These are phyloP conservation scores for Phytophthora foliorum DNA, from an alignment of 352 stramenopile genomes.

Conservation along the genomic window DNA sequence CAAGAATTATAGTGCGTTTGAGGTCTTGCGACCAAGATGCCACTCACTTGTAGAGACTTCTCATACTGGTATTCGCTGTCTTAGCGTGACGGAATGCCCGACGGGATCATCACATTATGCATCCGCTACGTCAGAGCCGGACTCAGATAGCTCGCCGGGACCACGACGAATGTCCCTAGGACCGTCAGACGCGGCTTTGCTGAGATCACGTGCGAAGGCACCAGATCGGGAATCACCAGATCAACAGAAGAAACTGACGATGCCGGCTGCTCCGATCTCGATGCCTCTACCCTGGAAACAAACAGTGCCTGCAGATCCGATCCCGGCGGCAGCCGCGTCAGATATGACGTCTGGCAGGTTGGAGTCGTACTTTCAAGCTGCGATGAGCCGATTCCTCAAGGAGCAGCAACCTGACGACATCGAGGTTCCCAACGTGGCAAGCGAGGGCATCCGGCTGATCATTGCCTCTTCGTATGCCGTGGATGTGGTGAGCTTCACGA, in stretches of 20 bases:
- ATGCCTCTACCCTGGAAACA: background rate
- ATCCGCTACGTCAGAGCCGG: background rate
- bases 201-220: background rate
- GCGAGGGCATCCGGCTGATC: slow-evolving; percentile 15
- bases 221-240: background rate
- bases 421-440: no score
- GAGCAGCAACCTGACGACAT: background rate
- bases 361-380: slow-evolving; percentile 4
- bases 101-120: background rate
- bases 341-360: background rate
- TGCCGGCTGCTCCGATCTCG: no score
- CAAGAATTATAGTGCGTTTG: no score
- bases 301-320: background rate
- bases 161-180: background rate
- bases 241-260: background rate
- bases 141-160: background rate
- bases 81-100: background rate
- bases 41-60: no score
- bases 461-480: slow-evolving; percentile 14
- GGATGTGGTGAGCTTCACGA: slow-evolving; percentile 21
- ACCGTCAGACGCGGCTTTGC: background rate
- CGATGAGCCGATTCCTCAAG: slow-evolving; percentile 4
- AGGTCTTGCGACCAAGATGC: no score
- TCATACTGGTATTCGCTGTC: no score
- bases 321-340: background rate